Conservation (phyloP, 371 early-diverging fungal genomes). For the Saksenaea vasiformis region DNA sequence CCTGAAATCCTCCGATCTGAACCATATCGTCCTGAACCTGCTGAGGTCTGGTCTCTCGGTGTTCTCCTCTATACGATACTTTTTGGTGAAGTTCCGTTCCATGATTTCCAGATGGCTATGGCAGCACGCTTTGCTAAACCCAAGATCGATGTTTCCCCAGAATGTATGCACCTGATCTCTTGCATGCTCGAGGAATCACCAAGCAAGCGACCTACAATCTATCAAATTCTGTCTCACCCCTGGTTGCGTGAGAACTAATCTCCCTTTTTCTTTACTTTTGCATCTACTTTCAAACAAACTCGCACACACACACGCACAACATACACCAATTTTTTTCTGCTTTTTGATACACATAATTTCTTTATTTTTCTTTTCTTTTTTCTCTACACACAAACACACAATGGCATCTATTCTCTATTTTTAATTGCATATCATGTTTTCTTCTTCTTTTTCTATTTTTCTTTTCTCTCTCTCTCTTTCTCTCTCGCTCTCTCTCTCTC, state of each 20-base stretch:
- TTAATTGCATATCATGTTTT: constrained; percentile 6
- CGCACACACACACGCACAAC: not conserved
- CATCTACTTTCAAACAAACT: not conserved
- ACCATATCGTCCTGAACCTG: constrained; percentile 74
- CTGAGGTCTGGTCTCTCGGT: constrained; percentile 85
- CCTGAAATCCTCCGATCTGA: constrained; percentile 80
- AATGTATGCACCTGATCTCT: constrained; percentile 61
- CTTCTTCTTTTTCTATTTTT: not conserved
- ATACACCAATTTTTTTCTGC: not conserved
- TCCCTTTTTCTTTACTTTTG: no score
- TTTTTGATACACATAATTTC: not conserved
- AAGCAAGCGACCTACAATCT: constrained; percentile 57
- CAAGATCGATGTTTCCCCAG: constrained; percentile 42
- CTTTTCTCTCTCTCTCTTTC: not conserved
- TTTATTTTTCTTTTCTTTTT: constrained; percentile 3
- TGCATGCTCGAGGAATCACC: constrained; percentile 68
- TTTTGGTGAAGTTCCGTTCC: constrained; percentile 77
- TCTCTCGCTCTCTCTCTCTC: not conserved
- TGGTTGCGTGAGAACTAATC: constrained; percentile 49
- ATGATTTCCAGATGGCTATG: constrained; percentile 51
- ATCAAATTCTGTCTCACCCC: constrained; percentile 65
- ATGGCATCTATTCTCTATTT: constrained; percentile 4
- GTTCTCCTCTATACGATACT: constrained; percentile 75
- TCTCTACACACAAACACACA: constrained; percentile 3
- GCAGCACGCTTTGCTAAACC: constrained; percentile 45